Conservation (phyloP, 345 rosid genomes). For the Linum trigynum region DNA sequence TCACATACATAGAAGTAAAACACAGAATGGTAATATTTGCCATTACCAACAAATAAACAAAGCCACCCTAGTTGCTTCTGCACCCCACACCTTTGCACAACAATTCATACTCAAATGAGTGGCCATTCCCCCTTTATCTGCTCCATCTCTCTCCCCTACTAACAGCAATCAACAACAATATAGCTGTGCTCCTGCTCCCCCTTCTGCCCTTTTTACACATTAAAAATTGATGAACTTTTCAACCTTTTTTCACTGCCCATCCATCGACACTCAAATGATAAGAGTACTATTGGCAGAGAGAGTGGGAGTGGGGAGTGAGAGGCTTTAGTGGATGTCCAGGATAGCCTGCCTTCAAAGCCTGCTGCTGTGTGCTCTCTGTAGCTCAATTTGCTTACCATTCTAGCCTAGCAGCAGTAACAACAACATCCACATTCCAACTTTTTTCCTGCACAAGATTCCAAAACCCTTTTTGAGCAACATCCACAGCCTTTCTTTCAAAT, state of each 20-base stretch:
- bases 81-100: background rate
- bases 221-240: background rate
- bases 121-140: background rate
- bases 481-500: background rate
- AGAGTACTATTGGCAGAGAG: background rate
- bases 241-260: background rate
- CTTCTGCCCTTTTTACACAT: background rate
- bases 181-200: background rate
- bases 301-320: background rate
- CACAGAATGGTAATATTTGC: background rate
- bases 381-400: background rate
- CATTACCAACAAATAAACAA: background rate
- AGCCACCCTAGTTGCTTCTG: background rate
- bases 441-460: background rate
- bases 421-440: background rate
- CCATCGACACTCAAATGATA: background rate
- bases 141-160: background rate
- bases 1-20: conserved; percentile 16
- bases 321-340: background rate
- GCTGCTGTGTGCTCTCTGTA: background rate
- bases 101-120: background rate
- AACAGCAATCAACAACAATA: background rate
- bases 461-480: background rate
- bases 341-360: background rate
- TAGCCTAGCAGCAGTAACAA: background rate